Evolutionary conservation across 345 rosid species (phyloP).

Genomic region (Combretum micranthum): DNA sequence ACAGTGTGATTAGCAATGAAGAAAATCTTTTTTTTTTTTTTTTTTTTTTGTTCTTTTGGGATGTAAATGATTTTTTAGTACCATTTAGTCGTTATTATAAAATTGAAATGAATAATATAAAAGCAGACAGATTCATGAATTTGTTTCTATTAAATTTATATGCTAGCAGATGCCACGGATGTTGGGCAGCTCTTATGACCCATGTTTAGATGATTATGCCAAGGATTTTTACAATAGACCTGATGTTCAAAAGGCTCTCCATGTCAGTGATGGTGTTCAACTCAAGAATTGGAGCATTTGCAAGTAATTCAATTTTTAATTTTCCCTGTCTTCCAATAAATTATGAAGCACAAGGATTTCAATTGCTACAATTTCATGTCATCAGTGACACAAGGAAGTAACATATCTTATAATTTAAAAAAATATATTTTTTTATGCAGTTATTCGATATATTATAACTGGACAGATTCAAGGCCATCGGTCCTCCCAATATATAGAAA

Average conservation of each 20-base stretch:
- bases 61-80: too few relatives aligned
- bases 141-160: not conserved
- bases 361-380: not conserved
- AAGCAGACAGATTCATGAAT: too few relatives aligned
- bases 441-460: constrained; percentile 32
- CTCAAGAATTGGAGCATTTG: constrained; percentile 85
- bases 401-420: too few relatives aligned
- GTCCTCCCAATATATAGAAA: constrained; percentile 82
- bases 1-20: too few relatives aligned
- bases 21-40: too few relatives aligned
- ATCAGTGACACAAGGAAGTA: not conserved
- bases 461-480: constrained; percentile 50
- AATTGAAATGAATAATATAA: too few relatives aligned
- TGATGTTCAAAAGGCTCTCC: constrained; percentile 81
- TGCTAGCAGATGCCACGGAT: constrained; percentile 57
- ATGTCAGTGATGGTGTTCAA: constrained; percentile 56
- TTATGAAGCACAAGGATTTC: not conserved
- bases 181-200: constrained; percentile 69
- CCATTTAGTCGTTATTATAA: too few relatives aligned
- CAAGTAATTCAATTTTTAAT: constrained; percentile 37
- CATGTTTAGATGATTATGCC: constrained; percentile 75
- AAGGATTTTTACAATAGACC: constrained; percentile 62
- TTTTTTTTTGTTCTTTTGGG: too few relatives aligned
- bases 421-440: constrained; percentile 25
- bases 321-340: not conserved